These are phyloP conservation scores for Paraglomus brasilianum DNA, from an alignment of 192 early-diverging fungal genomes.

Conservation along the genomic window DNA sequence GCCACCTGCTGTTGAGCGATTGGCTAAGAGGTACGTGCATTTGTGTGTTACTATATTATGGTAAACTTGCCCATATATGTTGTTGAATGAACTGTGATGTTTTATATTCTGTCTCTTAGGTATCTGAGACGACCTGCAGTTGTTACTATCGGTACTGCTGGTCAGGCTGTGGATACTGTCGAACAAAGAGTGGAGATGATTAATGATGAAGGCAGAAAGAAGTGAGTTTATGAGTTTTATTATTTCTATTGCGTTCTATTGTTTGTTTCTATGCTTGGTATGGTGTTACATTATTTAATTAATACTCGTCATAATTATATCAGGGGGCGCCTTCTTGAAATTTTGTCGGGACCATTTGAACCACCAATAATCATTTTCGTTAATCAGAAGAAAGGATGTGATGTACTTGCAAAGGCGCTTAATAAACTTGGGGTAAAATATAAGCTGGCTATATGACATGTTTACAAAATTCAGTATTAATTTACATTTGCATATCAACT, in stretches of 20 bases:
- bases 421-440: slow-evolving; percentile 63
- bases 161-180: slow-evolving; percentile 94
- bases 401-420: slow-evolving; percentile 78
- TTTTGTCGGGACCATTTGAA: slow-evolving; percentile 68
- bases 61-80: neutral
- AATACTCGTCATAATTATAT: slow-evolving; percentile 20
- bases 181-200: slow-evolving; percentile 96
- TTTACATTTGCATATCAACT: neutral
- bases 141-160: slow-evolving; percentile 94
- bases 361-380: slow-evolving; percentile 97
- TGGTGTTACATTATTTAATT: neutral
- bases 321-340: slow-evolving; percentile 72
- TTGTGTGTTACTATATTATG: neutral
- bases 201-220: slow-evolving; percentile 80
- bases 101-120: slow-evolving; percentile 20
- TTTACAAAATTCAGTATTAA: no score
- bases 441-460: neutral
- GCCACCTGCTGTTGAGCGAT: slow-evolving; percentile 90
- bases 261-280: neutral
- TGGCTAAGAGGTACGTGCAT: slow-evolving; percentile 69
- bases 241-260: neutral
- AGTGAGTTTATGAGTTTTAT: slow-evolving; percentile 39
- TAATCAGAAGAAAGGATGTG: slow-evolving; percentile 93
- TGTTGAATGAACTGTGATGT: neutral
- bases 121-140: slow-evolving; percentile 90